Base-by-base conservation (phyloP, 805 yeast species). In the Hanseniaspora guilliermondii region DNA sequence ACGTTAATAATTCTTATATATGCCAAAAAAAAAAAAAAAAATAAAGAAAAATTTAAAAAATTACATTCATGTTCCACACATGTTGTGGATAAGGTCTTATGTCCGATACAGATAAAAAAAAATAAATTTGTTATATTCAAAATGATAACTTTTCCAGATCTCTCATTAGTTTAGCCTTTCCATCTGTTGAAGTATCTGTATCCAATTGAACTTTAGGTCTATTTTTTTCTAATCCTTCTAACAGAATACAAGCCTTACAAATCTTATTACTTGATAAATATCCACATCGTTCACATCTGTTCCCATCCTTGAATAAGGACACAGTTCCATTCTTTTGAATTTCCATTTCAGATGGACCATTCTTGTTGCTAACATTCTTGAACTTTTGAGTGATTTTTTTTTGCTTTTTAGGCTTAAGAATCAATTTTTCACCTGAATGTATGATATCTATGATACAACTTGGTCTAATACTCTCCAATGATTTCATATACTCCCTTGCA, bases 381-480 rank as follows among this genome's bases (percentile, higher is more conserved):
- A 61, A 67, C 48, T 59, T 65, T 53, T 68, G 60, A 64, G 69
- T 55, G 63, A 64, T 19, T 60, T 64, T 55, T 76, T 74, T 57
- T 67, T 70, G 71, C 63, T 75, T 79, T 65, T 76, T 80, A 35
- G 78, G 78, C 59, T 78, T 77, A 47, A 89, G 68, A 35, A 78
- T 81, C 59, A 89, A 76, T 58, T 81, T 82, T 68, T 93, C 98
- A 36, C 99, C 98, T 59, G 95, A 85, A 60, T 85, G 85, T 33
- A 93, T 93, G 53, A 93, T 86, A 69, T 93, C 99, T 66, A 93
- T 79, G 55, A 93, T 93, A 63, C 96, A 84, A 37, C 93, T 82
- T 16, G 98, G 96, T 61, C 97, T 76, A 1, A 89, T 81, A 3
- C 91, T 79, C 65, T 93, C 98, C 41, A 93, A 70, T 59, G 87